A percentile compares a stretch with the other conserved stretches of the same genome.
These are phyloP conservation scores for Torulaspora gathmanii DNA, from an alignment of 805 yeast genomes.

Conservation along the genomic window DNA sequence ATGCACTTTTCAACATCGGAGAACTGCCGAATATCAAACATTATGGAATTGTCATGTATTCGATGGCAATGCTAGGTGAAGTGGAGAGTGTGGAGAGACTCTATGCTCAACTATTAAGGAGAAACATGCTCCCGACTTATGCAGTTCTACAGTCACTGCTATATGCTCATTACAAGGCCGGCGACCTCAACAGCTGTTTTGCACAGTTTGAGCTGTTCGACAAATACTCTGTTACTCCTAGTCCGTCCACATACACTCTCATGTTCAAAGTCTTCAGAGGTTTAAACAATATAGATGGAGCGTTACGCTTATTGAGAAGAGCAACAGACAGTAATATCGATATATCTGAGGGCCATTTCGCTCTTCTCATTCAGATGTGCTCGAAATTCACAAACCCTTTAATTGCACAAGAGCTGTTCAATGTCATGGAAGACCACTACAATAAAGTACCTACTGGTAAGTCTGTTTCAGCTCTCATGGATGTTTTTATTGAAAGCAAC, in stretches of 20 bases:
- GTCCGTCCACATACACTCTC: conserved; percentile 25
- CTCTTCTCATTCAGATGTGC: conserved; percentile 27
- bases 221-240: conserved; percentile 28
- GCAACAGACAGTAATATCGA: conserved; percentile 24
- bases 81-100: conserved; percentile 45
- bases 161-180: conserved; percentile 24
- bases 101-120: conserved; percentile 43
- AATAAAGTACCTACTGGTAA: conserved; percentile 28
- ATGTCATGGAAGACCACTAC: conserved; percentile 30
- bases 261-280: conserved; percentile 30
- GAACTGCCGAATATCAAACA: conserved; percentile 50
- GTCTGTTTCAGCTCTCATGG: conserved; percentile 28
- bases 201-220: conserved; percentile 31
- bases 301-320: conserved; percentile 29
- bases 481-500: conserved; percentile 26
- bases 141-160: conserved; percentile 30
- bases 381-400: conserved; percentile 24
- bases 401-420: conserved; percentile 32
- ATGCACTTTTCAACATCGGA: conserved; percentile 50
- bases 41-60: conserved; percentile 57
- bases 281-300: conserved; percentile 29
- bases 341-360: conserved; percentile 28
- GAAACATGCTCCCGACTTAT: conserved; percentile 45
- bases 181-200: conserved; percentile 26
- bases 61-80: conserved; percentile 51